Conservation (phyloP, 768 basidiomycete species). For the Leucogyrophana mollusca region DNA sequence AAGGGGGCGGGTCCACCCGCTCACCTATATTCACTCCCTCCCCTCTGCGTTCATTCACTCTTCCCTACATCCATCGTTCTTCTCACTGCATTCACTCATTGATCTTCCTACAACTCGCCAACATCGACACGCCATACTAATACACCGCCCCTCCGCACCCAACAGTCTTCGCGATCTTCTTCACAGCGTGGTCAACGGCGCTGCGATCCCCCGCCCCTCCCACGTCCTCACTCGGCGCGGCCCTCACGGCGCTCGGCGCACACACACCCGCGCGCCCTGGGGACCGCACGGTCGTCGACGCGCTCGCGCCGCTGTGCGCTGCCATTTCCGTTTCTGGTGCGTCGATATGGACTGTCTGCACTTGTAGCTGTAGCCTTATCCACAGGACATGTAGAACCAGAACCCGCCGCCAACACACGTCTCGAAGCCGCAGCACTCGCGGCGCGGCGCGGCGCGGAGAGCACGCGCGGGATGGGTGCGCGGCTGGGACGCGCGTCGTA, state of each 20-base stretch:
- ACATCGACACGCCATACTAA: too few relatives aligned
- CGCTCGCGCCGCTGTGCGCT: slow-evolving; percentile 45
- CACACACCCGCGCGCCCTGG: slow-evolving; percentile 54
- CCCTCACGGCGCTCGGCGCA: slow-evolving; percentile 29
- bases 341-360: too few relatives aligned
- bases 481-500: slow-evolving; percentile 52
- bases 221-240: slow-evolving; percentile 18
- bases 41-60: too few relatives aligned
- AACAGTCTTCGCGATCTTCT: slow-evolving; percentile 44
- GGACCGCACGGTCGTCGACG: slow-evolving; percentile 58
- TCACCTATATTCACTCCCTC: too few relatives aligned
- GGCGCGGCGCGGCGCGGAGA: slow-evolving; percentile 43
- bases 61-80: too few relatives aligned
- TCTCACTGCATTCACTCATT: too few relatives aligned
- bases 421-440: slow-evolving; percentile 7
- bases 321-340: too few relatives aligned
- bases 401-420: neutral
- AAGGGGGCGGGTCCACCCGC: too few relatives aligned
- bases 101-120: too few relatives aligned
- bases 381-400: too few relatives aligned
- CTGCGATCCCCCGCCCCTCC: neutral
- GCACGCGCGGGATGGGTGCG: slow-evolving; percentile 45
- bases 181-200: slow-evolving; percentile 34
- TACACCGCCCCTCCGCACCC: neutral
- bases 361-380: too few relatives aligned